Conservation (phyloP, 202 grass and related monocot species). For the Miscanthus sacchariflorus region DNA sequence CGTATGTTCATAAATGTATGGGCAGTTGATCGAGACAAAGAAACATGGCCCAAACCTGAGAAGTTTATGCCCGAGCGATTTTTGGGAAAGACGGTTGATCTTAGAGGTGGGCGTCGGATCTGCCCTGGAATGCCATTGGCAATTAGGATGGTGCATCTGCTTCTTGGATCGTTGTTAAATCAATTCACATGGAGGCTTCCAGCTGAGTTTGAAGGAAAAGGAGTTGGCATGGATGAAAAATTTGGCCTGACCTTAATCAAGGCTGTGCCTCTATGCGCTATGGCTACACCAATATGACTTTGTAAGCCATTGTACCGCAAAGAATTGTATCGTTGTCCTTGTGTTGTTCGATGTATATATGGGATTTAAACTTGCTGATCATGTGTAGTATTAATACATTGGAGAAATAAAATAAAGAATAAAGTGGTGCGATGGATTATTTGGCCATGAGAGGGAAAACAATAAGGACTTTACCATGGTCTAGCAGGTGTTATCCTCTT, state of each 20-base stretch:
- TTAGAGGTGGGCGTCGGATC: constrained; percentile 38
- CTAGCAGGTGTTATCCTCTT: too few relatives aligned
- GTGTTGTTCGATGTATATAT: background rate
- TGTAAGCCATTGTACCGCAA: background rate
- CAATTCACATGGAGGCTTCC: constrained; percentile 60
- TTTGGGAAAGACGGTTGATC: background rate
- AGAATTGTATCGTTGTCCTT: background rate
- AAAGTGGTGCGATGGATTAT: too few relatives aligned
- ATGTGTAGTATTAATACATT: too few relatives aligned
- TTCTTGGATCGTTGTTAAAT: constrained; percentile 47
- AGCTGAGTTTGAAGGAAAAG: background rate
- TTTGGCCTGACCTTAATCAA: constrained; percentile 53
- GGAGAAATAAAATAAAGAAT: too few relatives aligned
- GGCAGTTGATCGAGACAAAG: constrained; percentile 45
- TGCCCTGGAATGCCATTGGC: constrained; percentile 65
- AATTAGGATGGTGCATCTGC: constrained; percentile 55
- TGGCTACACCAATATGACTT: constrained; percentile 42
- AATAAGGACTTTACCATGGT: too few relatives aligned
- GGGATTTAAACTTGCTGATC: too few relatives aligned
- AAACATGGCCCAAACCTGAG: constrained; percentile 33
- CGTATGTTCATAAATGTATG: constrained; percentile 58
- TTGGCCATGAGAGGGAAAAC: too few relatives aligned
- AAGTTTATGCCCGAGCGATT: constrained; percentile 61
- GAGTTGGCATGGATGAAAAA: constrained; percentile 63
- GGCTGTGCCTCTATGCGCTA: constrained; percentile 46